Evolutionary conservation across 305 asterid genomes (phyloP), one percentile per base, ranked within the genome.

Genomic region (Ilex paraguariensis): DNA sequence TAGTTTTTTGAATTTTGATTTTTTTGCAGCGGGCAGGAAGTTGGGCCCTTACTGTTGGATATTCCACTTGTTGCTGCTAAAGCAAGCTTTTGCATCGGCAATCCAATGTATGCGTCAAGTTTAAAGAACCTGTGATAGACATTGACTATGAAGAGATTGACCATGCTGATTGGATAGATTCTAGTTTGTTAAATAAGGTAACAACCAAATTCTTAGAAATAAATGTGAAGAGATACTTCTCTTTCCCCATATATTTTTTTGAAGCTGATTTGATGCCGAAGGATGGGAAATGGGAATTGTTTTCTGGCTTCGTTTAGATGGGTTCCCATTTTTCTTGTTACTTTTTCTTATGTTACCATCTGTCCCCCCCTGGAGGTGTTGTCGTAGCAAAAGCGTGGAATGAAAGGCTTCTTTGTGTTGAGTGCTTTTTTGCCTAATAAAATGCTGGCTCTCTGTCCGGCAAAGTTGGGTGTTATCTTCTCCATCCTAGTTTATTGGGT

Each of bases 21-120:
- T 73, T 62, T 56, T 67, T 71, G 68, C 70, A 90, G 97, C 67
- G 97, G 97, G 15, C 59, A 73, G 64, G 84, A 83, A 61, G 76
- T 77, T 62, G 95, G 95, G 57, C 83, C 84, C 13, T 67, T 87
- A 11, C 13, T 16, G 48, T 59, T 78, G 76, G 78, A 77, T 63
- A 40, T 70, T 58, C 55, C 66, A 4, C 42, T 68, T 64, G 61
- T 64, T 62, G 59, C 68, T 62, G 69, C 66, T 54, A 66, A 33
- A 65, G 64, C 57, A 10, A 73, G 6, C 42, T 36, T 2, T 36
- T 36, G 42, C 42, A 5, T 36, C 42, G 7, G 58, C 79, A 59
- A 16, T 51, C 76, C 30, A 67, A 62, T 64, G 59, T 63, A 54
- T 57, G 33, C 53, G 79, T 68, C 67, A 73, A 62, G 14, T 59